Percentiles rank a stretch among this genome's conserved stretches.
Conservation (phyloP, 345 rosid genomes). For the Microcos paniculata region DNA sequence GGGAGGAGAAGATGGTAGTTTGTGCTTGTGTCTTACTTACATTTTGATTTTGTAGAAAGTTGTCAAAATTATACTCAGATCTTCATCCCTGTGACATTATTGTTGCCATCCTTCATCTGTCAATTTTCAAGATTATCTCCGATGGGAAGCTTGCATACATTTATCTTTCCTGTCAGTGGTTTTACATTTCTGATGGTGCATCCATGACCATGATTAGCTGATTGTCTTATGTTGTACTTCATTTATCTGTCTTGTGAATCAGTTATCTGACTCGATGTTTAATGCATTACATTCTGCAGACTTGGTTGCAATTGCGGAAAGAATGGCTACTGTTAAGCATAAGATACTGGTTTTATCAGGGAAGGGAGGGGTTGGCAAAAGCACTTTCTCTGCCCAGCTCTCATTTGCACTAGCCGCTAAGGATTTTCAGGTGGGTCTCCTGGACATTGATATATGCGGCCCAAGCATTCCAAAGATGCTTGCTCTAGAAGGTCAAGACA, state of each 20-base stretch:
- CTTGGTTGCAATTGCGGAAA: constrained; percentile 84
- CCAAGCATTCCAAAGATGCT: constrained; percentile 99
- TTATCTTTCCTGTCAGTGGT: neutral
- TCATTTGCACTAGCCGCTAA: constrained; percentile 79
- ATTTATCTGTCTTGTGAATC: neutral
- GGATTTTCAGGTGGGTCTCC: constrained; percentile 88
- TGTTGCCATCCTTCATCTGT: constrained; percentile 2
- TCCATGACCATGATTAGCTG: neutral
- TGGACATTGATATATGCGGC: constrained; percentile 91
- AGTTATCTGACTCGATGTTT: neutral
- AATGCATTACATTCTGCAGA: constrained; percentile 43
- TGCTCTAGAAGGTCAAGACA: constrained; percentile 90
- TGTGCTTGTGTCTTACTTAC: neutral
- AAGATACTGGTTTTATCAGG: constrained; percentile 89
- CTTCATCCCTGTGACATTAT: neutral
- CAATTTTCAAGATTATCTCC: neutral
- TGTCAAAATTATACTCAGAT: neutral
- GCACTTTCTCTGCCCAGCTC: constrained; percentile 93
- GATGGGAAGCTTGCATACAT: neutral
- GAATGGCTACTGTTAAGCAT: constrained; percentile 94
- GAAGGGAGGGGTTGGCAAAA: constrained; percentile 97
- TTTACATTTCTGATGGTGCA: neutral
- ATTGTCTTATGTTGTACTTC: neutral
- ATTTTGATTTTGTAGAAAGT: neutral
- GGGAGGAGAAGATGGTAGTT: neutral